These are phyloP conservation scores for Phlebopus sp. DNA, from an alignment of 1,284 basidiomycete species.

Conservation along the genomic window DNA sequence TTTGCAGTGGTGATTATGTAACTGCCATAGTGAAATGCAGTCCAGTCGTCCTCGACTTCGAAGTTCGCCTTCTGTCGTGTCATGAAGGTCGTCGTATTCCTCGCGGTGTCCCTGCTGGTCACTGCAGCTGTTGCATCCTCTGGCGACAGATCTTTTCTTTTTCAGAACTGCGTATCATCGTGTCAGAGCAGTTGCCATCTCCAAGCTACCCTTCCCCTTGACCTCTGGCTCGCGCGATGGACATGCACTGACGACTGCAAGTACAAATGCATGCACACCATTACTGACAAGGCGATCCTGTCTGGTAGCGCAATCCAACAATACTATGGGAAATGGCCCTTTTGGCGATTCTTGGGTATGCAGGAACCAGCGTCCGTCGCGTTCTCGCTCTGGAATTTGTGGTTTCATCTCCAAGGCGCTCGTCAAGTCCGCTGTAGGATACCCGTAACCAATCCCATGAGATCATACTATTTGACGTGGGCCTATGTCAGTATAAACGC, in stretches of 20 bases:
- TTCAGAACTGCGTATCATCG: constrained; percentile 49
- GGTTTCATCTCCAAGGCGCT: constrained; percentile 63
- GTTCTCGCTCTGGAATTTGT: constrained; percentile 86
- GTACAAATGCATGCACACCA: constrained; percentile 84
- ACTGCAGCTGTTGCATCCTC: constrained; percentile 39
- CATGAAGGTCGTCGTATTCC: constrained; percentile 13
- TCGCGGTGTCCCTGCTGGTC: constrained; percentile 12
- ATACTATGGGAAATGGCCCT: constrained; percentile 97
- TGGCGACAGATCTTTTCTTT: constrained; percentile 58
- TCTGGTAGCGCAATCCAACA: constrained; percentile 57
- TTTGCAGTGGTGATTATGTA: constrained; percentile 4
- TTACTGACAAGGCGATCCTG: constrained; percentile 64
- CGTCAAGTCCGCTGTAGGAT: constrained; percentile 49
- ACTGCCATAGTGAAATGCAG: neutral
- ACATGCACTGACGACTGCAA: constrained; percentile 86
- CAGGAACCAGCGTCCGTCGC: constrained; percentile 94
- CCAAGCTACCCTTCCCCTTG: constrained; percentile 38
- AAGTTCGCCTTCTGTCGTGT: too few relatives aligned
- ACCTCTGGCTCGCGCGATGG: constrained; percentile 63
- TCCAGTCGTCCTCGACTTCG: too few relatives aligned
- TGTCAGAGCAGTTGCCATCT: constrained; percentile 38
- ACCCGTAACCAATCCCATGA: constrained; percentile 64
- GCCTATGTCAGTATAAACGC: constrained; percentile 80
- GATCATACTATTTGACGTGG: constrained; percentile 67
- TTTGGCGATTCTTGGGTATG: constrained; percentile 80